Evolutionary conservation across 306 rosid species (phyloP).

Genomic region (Bauhinia variegata): DNA sequence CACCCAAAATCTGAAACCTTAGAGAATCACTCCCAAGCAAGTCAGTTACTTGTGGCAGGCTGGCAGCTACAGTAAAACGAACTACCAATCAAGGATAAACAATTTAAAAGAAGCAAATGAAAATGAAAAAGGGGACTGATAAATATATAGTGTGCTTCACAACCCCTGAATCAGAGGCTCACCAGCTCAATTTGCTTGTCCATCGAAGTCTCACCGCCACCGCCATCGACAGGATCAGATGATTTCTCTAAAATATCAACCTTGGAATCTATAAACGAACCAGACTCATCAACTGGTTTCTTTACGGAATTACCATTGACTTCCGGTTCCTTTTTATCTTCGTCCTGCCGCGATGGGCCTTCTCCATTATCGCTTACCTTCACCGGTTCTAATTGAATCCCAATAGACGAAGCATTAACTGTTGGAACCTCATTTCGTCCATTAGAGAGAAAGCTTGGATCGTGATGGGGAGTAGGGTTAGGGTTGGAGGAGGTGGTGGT

Average conservation of each 20-base stretch:
- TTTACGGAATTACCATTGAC: slow-evolving; percentile 33
- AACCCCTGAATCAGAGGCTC: slow-evolving; percentile 52
- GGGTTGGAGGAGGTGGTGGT: slow-evolving; percentile 31
- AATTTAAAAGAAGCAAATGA: no score
- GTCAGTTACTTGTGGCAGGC: no score
- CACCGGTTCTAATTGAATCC: slow-evolving; percentile 26
- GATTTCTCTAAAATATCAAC: slow-evolving; percentile 34
- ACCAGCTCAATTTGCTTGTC: slow-evolving; percentile 42
- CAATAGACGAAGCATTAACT: slow-evolving; percentile 17
- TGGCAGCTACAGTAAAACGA: no score
- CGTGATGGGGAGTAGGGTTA: slow-evolving; percentile 44
- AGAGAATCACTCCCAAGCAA: background rate
- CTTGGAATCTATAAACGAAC: slow-evolving; percentile 30
- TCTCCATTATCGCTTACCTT: slow-evolving; percentile 43
- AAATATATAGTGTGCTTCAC: no score
- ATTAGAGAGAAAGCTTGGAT: background rate
- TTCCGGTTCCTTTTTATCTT: slow-evolving; percentile 35
- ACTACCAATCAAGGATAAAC: no score
- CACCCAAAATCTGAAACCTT: background rate
- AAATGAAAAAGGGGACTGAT: slow-evolving; percentile 1
- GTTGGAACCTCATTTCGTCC: slow-evolving; percentile 28
- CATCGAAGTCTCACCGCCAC: slow-evolving; percentile 16
- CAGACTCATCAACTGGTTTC: slow-evolving; percentile 44
- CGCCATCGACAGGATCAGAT: slow-evolving; percentile 41
- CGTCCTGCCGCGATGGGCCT: slow-evolving; percentile 49